phyloP scores from a whole-genome alignment of 108 stramenopile species.

The Cyclotella atomus region DNA sequence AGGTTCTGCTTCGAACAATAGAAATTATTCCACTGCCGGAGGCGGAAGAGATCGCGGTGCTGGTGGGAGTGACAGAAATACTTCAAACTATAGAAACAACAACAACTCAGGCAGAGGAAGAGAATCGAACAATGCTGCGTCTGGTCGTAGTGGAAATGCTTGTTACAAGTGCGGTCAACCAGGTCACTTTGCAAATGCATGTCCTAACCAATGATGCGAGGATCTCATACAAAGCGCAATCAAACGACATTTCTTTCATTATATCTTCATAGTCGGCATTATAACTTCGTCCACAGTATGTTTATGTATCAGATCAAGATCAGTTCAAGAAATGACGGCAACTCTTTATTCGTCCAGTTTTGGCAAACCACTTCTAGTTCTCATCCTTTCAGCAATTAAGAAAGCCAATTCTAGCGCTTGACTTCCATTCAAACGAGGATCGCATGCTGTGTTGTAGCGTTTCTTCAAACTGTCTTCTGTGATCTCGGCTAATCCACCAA shows the following conservation, averaged over 20 bases:
- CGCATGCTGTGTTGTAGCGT: constrained; percentile 95
- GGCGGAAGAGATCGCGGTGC: constrained; percentile 5
- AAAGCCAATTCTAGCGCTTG: constrained; percentile 99
- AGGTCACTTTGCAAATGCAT: constrained; percentile 63
- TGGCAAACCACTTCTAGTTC: constrained; percentile 85
- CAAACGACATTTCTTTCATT: too few relatives aligned
- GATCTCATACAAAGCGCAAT: too few relatives aligned
- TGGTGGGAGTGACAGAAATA: neutral
- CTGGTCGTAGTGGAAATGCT: constrained; percentile 23
- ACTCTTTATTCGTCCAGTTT: constrained; percentile 27
- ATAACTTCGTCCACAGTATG: too few relatives aligned
- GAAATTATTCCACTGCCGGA: constrained; percentile 13
- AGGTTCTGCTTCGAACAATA: constrained; percentile 14
- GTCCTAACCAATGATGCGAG: constrained; percentile 34
- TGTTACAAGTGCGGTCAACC: constrained; percentile 60
- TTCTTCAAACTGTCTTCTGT: constrained; percentile 78
- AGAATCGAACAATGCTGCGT: constrained; percentile 30
- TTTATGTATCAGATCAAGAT: too few relatives aligned
- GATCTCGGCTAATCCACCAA: constrained; percentile 91
- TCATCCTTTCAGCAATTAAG: constrained; percentile 95
- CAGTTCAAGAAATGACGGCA: too few relatives aligned
- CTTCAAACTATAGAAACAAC: neutral
- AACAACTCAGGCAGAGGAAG: neutral
- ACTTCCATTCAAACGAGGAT: constrained; percentile 97
- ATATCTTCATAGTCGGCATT: too few relatives aligned